Base-by-base conservation (phyloP, 176 grass and related monocot genomes). In the Aegilops speltoides region DNA sequence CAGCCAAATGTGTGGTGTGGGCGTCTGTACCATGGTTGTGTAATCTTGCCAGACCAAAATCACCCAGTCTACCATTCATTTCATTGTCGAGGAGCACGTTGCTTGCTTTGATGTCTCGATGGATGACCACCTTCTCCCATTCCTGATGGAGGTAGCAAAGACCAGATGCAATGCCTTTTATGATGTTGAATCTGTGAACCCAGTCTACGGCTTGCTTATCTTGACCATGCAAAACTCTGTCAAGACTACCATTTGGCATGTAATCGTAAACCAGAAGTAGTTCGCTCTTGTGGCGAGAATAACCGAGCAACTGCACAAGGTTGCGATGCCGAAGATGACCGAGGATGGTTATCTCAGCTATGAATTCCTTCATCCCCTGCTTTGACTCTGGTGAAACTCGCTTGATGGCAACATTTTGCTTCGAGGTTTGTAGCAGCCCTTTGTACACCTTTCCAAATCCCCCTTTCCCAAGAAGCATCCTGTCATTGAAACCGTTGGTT, bases 1-100 rank as follows among this genome's bases (percentile, higher is more conserved):
- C 80, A 31, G 77, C 84, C 29, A 86, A 52, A 34, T 56, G 60
- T 1, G 85, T 85, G 33, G 81, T 80, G 48, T 73, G 69, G 69
- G 69, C 20, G 0, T 73, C 69, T n/a, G 36, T 73, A 7, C 69
- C 69, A 15, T 73, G 37, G 69, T 73, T 73, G 69, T 73, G 69
- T 73, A 73, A 73, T 41, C 69, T 73, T 73, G 69, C 69, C 5
- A 73, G 5, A 38, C 69, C 69, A 73, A 73, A 73, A 43, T 73
- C 69, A 24, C 69, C 69, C 1, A 73, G 37, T 13, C 69, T 43
- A 43, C 34, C 69, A 0, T 43, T 73, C 69, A 73, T 24, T 73
- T 73, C 69, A 43, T 24, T 38, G 1, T 41, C 69, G 5, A 73
- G 69, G 20, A 73, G 69, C 69, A 73, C 69, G 10, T 73, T 73